A percentile compares a stretch with the other conserved stretches of the same genome.
Conservation (phyloP, 108 stramenopile species). For the Bacterosira constricta region DNA sequence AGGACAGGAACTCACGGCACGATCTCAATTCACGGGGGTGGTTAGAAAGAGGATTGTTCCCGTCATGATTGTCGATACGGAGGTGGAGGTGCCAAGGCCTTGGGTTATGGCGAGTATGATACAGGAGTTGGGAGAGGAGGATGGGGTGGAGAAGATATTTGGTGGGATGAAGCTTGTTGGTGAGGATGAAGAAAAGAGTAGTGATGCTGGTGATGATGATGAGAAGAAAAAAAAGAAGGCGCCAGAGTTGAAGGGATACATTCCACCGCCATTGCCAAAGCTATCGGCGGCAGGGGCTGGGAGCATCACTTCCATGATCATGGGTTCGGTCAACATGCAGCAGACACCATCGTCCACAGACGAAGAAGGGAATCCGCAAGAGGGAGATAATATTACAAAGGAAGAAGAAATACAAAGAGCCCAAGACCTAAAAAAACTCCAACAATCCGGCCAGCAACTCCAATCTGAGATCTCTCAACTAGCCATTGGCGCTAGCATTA, state of each 20-base stretch:
- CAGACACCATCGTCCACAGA: too few relatives aligned
- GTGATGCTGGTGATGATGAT: constrained; percentile 9
- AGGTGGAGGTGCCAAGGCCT: constrained; percentile 73
- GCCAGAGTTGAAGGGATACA: constrained; percentile 22
- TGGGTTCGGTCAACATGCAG: constrained; percentile 48
- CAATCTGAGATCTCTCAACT: constrained; percentile 43
- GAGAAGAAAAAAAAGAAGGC: background rate
- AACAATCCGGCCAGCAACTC: constrained; percentile 44
- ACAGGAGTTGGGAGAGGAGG: constrained; percentile 48
- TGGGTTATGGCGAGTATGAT: constrained; percentile 80
- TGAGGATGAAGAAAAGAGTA: constrained; percentile 18
- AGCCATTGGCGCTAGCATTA: too few relatives aligned
- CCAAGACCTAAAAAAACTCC: constrained; percentile 46
- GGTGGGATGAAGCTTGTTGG: constrained; percentile 25
- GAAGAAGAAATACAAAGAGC: too few relatives aligned
- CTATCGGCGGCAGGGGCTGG: constrained; percentile 73
- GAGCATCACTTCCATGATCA: constrained; percentile 70
- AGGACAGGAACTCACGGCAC: constrained; percentile 97
- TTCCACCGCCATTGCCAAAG: constrained; percentile 66
- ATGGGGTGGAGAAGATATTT: constrained; percentile 42
- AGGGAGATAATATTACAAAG: constrained; percentile 18
- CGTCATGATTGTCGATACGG: constrained; percentile 68
- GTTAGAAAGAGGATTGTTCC: constrained; percentile 94
- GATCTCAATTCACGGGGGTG: constrained; percentile 92
- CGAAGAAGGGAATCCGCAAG: constrained; percentile 15